Conservation (phyloP, 2,329 filamentous ascomycete species). For the Stemphylium lycopersici region DNA sequence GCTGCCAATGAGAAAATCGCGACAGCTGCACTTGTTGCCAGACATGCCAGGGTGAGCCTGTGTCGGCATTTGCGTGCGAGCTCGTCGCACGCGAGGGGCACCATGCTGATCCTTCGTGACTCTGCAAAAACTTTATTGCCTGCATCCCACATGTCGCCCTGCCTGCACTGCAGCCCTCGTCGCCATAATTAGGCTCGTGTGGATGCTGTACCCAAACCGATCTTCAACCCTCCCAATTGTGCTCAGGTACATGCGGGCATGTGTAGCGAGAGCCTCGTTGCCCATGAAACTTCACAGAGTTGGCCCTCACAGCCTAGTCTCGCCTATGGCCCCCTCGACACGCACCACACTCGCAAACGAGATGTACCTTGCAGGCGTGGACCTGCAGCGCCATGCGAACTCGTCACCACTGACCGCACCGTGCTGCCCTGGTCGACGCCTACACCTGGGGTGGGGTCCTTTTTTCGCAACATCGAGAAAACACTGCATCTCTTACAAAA, state of each 20-base stretch:
- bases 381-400: slow-evolving; percentile 16
- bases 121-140: slow-evolving; percentile 17
- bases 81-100: neutral
- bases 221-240: too few species aligned
- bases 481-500: slow-evolving; percentile 17
- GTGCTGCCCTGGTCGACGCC: slow-evolving; percentile 11
- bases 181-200: neutral
- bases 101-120: slow-evolving; percentile 1
- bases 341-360: slow-evolving; percentile 14
- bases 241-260: too few species aligned
- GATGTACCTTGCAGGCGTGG: slow-evolving; percentile 21
- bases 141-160: neutral
- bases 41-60: slow-evolving; percentile 18
- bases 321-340: slow-evolving; percentile 18
- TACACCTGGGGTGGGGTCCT: slow-evolving; percentile 7
- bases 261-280: slow-evolving; percentile 3
- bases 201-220: neutral
- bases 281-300: slow-evolving; percentile 14
- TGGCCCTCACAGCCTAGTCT: slow-evolving; percentile 15
- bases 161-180: too few species aligned
- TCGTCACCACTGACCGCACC: slow-evolving; percentile 8
- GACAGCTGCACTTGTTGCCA: slow-evolving; percentile 13
- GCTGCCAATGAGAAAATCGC: slow-evolving; percentile 36
- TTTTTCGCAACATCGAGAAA: slow-evolving; percentile 1
- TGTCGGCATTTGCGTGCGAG: slow-evolving; percentile 1